phyloP scores from a whole-genome alignment of 1,284 basidiomycete species.

The Moesziomyces sp. region DNA sequence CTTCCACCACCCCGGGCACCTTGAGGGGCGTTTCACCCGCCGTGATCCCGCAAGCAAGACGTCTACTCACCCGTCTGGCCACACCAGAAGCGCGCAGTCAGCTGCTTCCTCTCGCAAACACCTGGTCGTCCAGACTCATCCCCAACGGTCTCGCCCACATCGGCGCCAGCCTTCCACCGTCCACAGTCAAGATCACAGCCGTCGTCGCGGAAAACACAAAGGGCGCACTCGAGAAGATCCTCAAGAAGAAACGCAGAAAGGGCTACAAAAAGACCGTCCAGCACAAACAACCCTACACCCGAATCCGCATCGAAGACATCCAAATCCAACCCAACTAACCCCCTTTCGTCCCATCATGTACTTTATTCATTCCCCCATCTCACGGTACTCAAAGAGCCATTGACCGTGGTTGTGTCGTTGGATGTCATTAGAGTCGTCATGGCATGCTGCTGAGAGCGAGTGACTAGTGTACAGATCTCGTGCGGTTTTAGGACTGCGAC shows the following conservation, averaged over 20 bases:
- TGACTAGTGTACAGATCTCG: too few relatives aligned
- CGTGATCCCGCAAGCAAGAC: slow-evolving; percentile 22
- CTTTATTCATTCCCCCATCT: slow-evolving; percentile 2
- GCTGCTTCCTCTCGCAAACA: slow-evolving; percentile 39
- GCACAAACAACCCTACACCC: slow-evolving; percentile 93
- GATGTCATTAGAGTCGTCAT: neutral
- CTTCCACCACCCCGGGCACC: slow-evolving; percentile 1
- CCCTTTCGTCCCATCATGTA: slow-evolving; percentile 1
- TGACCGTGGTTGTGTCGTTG: neutral
- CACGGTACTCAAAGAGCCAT: too few relatives aligned
- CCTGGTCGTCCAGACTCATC: slow-evolving; percentile 56
- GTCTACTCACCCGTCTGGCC: slow-evolving; percentile 29
- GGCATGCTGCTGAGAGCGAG: too few relatives aligned
- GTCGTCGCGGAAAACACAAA: slow-evolving; percentile 97
- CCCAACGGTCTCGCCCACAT: slow-evolving; percentile 62
- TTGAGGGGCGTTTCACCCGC: slow-evolving; percentile 17
- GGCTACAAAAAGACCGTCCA: slow-evolving; percentile 85
- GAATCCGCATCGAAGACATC: slow-evolving; percentile 69
- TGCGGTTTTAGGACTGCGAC: slow-evolving; percentile 2
- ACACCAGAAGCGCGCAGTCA: slow-evolving; percentile 3
- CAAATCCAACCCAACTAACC: slow-evolving; percentile 45
- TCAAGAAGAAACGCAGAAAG: slow-evolving; percentile 98
- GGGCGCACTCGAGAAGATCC: slow-evolving; percentile 85
- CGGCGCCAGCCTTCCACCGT: slow-evolving; percentile 48
- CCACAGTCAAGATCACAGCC: slow-evolving; percentile 77